Base-by-base conservation (phyloP, 2,329 filamentous ascomycete species). In the Alternaria triticimaculans region DNA sequence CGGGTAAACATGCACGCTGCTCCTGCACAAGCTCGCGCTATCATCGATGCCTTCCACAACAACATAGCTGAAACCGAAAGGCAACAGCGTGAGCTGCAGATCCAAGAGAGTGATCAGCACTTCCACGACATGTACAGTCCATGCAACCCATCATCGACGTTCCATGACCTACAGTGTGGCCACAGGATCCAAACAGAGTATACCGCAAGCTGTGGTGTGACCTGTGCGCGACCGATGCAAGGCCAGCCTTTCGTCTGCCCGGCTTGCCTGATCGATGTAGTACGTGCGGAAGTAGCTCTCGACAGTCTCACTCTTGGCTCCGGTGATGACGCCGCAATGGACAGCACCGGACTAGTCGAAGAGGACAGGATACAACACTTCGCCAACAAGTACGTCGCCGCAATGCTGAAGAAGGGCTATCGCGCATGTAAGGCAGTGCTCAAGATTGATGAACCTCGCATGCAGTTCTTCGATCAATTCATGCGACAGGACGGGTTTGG, bases 401-500 rank as follows among this genome's bases (percentile, higher is more conserved):
- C 23, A n/a, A 21, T 63, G 46, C 37, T 65, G 9, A 44, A 23
- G 25, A 48, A 55, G 33, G 60, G 55, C 8, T 60, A 60, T 23
- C 55, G 63, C 15, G 25, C 21, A 1, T 63, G 63, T 20, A 65
- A 59, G 33, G 55, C 45, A n/a, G 60, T 48, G 15, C 26, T 53
- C 15, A 65, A 65, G 45, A 48, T 63, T 23, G 63, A 60, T 20
- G 58, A 64, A 18, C 60, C 63, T 15, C 55, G 55, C 18, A 46
- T 65, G 45, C 60, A 63, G 26, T 65, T 65, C n/a, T 63, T 63
- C 26, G 55, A 63, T 12, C 28, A 56, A 11, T 65, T 65, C 44
- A 59, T 65, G 55, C 55, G 53, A 21, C 37, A 65, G 28, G 60
- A 63, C n/a, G 56, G 60, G 7, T 60, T 65, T 26, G 63, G 60